Evolutionary conservation across 1,284 basidiomycete species (phyloP).

Genomic region (Fomitopsis palustris): DNA sequence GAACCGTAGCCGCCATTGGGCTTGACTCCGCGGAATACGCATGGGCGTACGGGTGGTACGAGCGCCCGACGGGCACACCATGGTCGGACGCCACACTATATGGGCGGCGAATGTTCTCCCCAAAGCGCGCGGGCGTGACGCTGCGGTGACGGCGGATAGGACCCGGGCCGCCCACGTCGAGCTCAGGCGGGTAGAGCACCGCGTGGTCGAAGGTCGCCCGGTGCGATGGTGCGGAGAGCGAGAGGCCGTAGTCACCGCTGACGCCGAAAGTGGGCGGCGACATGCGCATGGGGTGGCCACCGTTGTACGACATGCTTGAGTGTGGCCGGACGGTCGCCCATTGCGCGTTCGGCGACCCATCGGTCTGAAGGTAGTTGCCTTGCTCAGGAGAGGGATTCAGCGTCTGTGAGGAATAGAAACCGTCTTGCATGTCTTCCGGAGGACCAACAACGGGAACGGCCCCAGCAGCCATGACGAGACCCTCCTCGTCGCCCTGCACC

Average conservation of each 20-base stretch:
- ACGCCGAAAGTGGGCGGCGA: slow-evolving; percentile 4
- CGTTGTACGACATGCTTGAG: slow-evolving; percentile 23
- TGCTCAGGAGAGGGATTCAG: slow-evolving; percentile 18
- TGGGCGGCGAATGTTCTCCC: slow-evolving; percentile 48
- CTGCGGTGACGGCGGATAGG: slow-evolving; percentile 67
- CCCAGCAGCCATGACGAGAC: slow-evolving; percentile 35
- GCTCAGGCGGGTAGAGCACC: slow-evolving; percentile 42
- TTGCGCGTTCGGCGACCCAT: slow-evolving; percentile 17
- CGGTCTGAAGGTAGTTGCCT: slow-evolving; percentile 10
- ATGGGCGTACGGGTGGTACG: slow-evolving; percentile 55
- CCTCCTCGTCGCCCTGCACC: slow-evolving; percentile 59
- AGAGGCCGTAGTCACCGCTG: slow-evolving; percentile 28
- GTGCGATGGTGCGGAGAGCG: slow-evolving; percentile 64
- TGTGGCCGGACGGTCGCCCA: slow-evolving; percentile 20
- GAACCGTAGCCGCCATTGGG: slow-evolving; percentile 48
- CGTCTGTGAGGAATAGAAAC: slow-evolving; percentile 16
- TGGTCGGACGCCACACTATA: slow-evolving; percentile 43
- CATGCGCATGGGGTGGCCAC: slow-evolving; percentile 17
- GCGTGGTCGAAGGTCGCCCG: slow-evolving; percentile 62
- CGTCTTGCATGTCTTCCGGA: slow-evolving; percentile 16
- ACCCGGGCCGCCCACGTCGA: slow-evolving; percentile 36
- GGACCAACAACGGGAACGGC: background rate
- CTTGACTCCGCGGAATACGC: slow-evolving; percentile 49
- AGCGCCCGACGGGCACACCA: slow-evolving; percentile 27
- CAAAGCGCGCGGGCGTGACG: slow-evolving; percentile 61